A percentile compares a stretch with the other conserved stretches of the same genome.
Conservation (phyloP, 768 basidiomycete species). For the Coprinopsis sp. region DNA sequence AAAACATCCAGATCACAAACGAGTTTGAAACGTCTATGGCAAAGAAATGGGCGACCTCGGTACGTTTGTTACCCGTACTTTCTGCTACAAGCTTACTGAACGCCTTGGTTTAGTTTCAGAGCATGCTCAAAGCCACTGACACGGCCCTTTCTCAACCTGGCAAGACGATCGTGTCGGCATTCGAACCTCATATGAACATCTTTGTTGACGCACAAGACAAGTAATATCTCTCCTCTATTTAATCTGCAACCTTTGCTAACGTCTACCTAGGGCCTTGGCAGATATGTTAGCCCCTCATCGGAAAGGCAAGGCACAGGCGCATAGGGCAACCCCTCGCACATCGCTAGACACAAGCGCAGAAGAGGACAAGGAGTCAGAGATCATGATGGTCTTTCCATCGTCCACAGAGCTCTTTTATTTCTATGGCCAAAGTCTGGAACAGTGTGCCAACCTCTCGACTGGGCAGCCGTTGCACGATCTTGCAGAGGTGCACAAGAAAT, state of each 20-base stretch:
- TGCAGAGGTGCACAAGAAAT: slow-evolving; percentile 81
- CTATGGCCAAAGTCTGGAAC: slow-evolving; percentile 91
- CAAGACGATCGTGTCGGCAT: slow-evolving; percentile 82
- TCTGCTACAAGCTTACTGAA: not conserved
- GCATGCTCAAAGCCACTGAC: slow-evolving; percentile 55
- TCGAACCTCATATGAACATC: slow-evolving; percentile 87
- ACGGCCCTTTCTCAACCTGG: slow-evolving; percentile 45
- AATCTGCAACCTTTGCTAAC: not conserved
- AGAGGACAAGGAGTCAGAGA: slow-evolving; percentile 39
- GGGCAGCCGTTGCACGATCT: slow-evolving; percentile 82
- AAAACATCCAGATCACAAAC: slow-evolving; percentile 77
- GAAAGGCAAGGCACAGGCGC: slow-evolving; percentile 34
- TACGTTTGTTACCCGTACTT: slow-evolving; percentile 24
- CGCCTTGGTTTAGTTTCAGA: slow-evolving; percentile 51
- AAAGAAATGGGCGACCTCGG: slow-evolving; percentile 78
- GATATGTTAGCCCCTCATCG: slow-evolving; percentile 90
- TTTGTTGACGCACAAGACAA: slow-evolving; percentile 97
- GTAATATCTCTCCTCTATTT: slow-evolving; percentile 35
- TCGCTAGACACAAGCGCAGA: slow-evolving; percentile 58
- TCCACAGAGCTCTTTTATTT: slow-evolving; percentile 98
- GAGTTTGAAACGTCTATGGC: slow-evolving; percentile 85
- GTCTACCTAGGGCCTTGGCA: slow-evolving; percentile 59
- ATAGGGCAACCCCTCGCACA: slow-evolving; percentile 47
- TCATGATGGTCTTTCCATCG: slow-evolving; percentile 76
- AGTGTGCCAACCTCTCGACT: slow-evolving; percentile 87